Percentiles rank a stretch among this genome's conserved stretches.
phyloP scores from a whole-genome alignment of 1,284 basidiomycete genomes.

The Cryptococcus maquisensis region DNA sequence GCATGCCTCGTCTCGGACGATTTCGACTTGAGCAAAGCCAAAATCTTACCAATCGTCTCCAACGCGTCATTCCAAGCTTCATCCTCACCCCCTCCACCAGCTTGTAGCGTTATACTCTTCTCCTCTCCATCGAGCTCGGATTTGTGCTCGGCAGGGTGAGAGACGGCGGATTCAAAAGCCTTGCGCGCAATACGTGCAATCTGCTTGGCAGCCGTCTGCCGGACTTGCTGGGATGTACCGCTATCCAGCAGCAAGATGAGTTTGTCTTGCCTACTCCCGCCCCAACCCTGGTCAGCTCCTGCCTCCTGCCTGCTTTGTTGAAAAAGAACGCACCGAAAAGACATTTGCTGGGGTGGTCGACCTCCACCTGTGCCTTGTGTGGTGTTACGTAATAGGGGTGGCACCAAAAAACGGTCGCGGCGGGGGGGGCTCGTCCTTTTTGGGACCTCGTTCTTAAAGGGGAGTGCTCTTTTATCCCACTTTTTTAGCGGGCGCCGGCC shows the following conservation, averaged over 20 bases:
- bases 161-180: slow-evolving; percentile 20
- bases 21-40: slow-evolving; percentile 43
- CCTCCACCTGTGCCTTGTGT: slow-evolving; percentile 13
- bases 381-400: slow-evolving; percentile 4
- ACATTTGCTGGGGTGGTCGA: slow-evolving; percentile 8
- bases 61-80: slow-evolving; percentile 48
- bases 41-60: slow-evolving; percentile 41
- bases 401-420: background rate
- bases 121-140: slow-evolving; percentile 4
- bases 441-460: background rate
- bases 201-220: slow-evolving; percentile 48
- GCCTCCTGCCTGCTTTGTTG: background rate
- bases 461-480: slow-evolving; percentile 1
- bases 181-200: slow-evolving; percentile 44
- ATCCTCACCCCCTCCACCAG: slow-evolving; percentile 19
- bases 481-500: background rate
- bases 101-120: slow-evolving; percentile 8
- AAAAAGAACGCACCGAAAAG: background rate
- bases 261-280: slow-evolving; percentile 43
- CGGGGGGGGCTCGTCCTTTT: slow-evolving; percentile 4
- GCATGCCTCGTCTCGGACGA: slow-evolving; percentile 47
- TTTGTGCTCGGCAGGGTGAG: slow-evolving; percentile 3
- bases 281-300: background rate
- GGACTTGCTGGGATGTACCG: slow-evolving; percentile 44
- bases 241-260: slow-evolving; percentile 49